Conservation (phyloP, 2,329 filamentous ascomycete genomes). For the Sporothrix brasiliensis region DNA sequence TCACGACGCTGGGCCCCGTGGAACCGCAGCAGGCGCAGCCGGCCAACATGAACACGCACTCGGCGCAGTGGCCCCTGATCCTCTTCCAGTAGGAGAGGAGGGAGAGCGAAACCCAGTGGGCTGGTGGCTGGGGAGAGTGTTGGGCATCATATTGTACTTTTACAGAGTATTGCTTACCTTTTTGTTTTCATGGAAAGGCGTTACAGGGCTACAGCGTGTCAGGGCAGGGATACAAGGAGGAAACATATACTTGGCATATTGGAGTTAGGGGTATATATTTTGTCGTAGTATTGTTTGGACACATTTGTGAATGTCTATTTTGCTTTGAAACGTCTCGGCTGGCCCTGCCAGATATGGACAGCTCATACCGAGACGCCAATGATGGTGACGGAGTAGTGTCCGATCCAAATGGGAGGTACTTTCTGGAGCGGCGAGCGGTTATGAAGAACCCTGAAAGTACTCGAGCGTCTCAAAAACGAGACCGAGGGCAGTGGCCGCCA, state of each 20-base stretch:
- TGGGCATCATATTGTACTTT: no score
- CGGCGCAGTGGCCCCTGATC: slow-evolving; percentile 33
- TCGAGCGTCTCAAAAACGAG: no score
- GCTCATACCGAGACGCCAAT: not conserved
- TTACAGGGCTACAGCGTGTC: not conserved
- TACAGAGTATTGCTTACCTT: not conserved
- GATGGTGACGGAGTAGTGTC: no score
- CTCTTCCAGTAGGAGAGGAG: slow-evolving; percentile 25
- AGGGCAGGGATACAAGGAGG: not conserved
- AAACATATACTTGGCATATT: not conserved
- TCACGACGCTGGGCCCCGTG: not conserved
- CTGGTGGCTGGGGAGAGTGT: no score
- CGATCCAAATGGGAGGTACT: no score
- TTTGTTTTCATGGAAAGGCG: not conserved
- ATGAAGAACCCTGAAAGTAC: no score
- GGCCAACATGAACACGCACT: not conserved
- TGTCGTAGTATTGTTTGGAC: not conserved
- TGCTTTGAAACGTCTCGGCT: not conserved
- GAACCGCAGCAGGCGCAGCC: slow-evolving; percentile 1
- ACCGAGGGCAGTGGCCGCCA: no score
- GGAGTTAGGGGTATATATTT: not conserved
- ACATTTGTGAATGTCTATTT: not conserved
- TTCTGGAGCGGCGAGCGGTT: no score
- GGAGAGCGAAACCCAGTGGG: not conserved
- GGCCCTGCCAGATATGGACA: not conserved